Percentiles rank a stretch among this genome's conserved stretches.
Evolutionary conservation across 2,329 filamentous ascomycete genomes (phyloP).

Genomic region (Cephalotrichum gorgonifer): DNA sequence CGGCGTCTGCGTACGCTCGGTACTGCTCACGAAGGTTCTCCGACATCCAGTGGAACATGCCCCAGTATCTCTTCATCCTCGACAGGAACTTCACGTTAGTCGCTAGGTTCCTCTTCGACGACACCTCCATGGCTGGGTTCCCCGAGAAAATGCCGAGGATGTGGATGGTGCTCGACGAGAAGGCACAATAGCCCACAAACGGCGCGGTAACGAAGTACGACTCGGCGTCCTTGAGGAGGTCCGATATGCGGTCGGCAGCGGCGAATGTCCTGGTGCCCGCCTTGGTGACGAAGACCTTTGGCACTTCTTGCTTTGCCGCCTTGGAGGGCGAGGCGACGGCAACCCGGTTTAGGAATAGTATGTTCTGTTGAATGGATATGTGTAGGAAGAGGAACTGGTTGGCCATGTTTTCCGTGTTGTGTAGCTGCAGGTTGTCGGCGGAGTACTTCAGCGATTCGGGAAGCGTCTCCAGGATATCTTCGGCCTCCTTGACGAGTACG

Average conservation of each 20-base stretch:
- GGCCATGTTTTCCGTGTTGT: slow-evolving; percentile 73
- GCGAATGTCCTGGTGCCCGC: slow-evolving; percentile 67
- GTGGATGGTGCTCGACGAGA: slow-evolving; percentile 88
- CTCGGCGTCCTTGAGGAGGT: slow-evolving; percentile 70
- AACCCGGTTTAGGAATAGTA: slow-evolving; percentile 82
- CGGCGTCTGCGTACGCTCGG: slow-evolving; percentile 72
- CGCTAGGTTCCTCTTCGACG: slow-evolving; percentile 73
- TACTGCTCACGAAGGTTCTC: slow-evolving; percentile 89
- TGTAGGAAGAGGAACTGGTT: slow-evolving; percentile 93
- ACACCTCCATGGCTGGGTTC: slow-evolving; percentile 62
- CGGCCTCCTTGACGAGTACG: slow-evolving; percentile 58
- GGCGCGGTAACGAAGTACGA: slow-evolving; percentile 72
- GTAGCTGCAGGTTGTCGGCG: slow-evolving; percentile 70
- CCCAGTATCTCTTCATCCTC: slow-evolving; percentile 97
- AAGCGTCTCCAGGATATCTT: slow-evolving; percentile 58
- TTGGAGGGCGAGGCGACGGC: slow-evolving; percentile 59
- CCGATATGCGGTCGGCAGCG: slow-evolving; percentile 79
- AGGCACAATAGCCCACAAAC: slow-evolving; percentile 91
- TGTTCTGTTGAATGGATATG: slow-evolving; percentile 79
- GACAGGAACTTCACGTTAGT: slow-evolving; percentile 84
- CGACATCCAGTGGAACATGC: slow-evolving; percentile 95
- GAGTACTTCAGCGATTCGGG: slow-evolving; percentile 66
- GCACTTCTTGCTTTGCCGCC: slow-evolving; percentile 46
- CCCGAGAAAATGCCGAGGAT: slow-evolving; percentile 86
- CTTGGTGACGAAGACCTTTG: slow-evolving; percentile 66